These are phyloP conservation scores for Silybum marianum DNA, from an alignment of 129 eudicot species.

Conservation along the genomic window DNA sequence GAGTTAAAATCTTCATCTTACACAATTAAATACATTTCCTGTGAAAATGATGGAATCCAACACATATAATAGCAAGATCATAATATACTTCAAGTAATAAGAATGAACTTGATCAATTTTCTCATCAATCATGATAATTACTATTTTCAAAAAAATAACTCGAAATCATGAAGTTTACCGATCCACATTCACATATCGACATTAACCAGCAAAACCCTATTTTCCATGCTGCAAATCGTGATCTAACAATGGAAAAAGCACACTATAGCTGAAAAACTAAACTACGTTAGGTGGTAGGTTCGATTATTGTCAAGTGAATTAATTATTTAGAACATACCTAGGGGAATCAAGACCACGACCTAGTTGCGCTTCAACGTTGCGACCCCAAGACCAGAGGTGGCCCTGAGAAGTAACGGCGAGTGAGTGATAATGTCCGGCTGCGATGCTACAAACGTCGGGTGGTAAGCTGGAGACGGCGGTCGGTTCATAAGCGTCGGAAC, in stretches of 20 bases:
- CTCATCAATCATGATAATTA: background rate
- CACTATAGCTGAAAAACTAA: background rate
- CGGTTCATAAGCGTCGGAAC: slow-evolving; percentile 81
- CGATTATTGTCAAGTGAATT: background rate
- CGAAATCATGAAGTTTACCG: background rate
- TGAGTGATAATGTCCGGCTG: slow-evolving; percentile 97
- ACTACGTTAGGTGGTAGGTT: background rate
- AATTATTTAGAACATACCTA: slow-evolving; percentile 40
- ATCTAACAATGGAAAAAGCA: background rate
- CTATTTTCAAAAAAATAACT: background rate
- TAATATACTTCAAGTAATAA: background rate
- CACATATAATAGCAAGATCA: background rate
- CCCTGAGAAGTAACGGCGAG: slow-evolving; percentile 82
- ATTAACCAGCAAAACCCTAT: background rate
- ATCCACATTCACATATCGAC: background rate
- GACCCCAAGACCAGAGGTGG: slow-evolving; percentile 96
- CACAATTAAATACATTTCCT: background rate
- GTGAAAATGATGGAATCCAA: background rate
- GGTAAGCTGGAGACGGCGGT: slow-evolving; percentile 70
- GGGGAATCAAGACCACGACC: slow-evolving; percentile 65
- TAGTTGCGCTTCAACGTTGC: slow-evolving; percentile 78
- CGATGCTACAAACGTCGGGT: slow-evolving; percentile 53
- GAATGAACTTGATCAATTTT: background rate
- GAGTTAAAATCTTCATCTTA: background rate
- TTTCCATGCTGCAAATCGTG: background rate